Evolutionary conservation across 345 rosid genomes (phyloP).

Genomic region (Turnera subulata): DNA sequence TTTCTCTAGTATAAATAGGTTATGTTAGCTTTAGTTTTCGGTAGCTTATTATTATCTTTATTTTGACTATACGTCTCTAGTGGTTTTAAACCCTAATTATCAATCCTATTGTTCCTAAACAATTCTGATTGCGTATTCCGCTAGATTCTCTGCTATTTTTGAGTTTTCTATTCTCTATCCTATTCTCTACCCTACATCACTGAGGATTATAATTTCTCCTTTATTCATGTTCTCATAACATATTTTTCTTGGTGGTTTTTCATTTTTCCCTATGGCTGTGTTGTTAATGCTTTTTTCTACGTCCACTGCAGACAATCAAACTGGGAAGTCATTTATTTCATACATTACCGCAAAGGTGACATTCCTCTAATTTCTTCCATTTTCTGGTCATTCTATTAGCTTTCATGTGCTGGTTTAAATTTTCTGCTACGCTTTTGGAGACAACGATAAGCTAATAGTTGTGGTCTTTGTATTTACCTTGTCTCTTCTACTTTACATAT

Average conservation of each 20-base stretch:
- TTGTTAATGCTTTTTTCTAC: neutral
- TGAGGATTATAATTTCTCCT: too few species aligned
- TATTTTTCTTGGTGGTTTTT: neutral
- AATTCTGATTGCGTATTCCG: too few species aligned
- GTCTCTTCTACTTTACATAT: neutral
- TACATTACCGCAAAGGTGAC: constrained; percentile 81
- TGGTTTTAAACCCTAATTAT: too few species aligned
- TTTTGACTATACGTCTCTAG: too few species aligned
- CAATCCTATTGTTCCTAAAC: too few species aligned
- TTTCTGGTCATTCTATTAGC: neutral
- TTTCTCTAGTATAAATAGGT: too few species aligned
- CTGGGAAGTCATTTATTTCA: constrained; percentile 67
- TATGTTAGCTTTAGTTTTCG: too few species aligned
- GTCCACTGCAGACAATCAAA: constrained; percentile 61
- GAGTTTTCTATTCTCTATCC: too few species aligned
- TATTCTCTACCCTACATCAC: too few species aligned
- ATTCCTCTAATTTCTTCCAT: constrained; percentile 3
- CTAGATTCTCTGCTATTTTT: too few species aligned
- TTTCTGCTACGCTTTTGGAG: neutral
- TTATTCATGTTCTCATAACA: too few species aligned
- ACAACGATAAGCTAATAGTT: neutral
- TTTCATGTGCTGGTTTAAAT: neutral
- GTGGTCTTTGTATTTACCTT: constrained; percentile 3
- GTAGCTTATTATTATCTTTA: too few species aligned
- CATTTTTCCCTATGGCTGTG: neutral